These are phyloP conservation scores for Podospora tetraspora DNA, from an alignment of 495 filamentous ascomycete genomes.

Conservation along the genomic window DNA sequence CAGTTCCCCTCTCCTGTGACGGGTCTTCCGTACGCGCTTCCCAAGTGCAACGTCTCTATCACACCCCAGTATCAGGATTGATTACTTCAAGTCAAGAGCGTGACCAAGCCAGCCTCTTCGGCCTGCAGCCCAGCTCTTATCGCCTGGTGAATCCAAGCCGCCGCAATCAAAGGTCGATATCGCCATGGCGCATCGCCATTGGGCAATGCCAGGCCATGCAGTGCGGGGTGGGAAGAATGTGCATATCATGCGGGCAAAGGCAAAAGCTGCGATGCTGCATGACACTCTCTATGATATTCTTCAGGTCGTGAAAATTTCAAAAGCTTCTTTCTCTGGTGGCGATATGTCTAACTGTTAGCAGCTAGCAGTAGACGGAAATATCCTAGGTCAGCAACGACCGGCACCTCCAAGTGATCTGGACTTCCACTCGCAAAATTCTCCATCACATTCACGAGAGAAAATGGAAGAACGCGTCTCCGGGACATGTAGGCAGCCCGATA, in stretches of 20 bases:
- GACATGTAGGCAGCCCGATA: neutral
- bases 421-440: neutral
- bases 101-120: neutral
- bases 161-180: neutral
- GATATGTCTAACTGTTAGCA: neutral
- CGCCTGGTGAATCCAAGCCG: neutral
- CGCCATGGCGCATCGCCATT: neutral
- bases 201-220: neutral
- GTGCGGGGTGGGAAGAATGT: neutral
- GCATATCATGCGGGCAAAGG: neutral
- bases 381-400: neutral
- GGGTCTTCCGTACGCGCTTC: neutral
- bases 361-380: neutral
- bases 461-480: neutral
- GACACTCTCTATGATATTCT: neutral
- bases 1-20: neutral
- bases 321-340: neutral
- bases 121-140: conserved; percentile 1
- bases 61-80: neutral
- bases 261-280: neutral
- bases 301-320: neutral
- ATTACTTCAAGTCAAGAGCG: neutral
- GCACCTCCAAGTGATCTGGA: neutral
- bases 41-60: conserved; percentile 4
- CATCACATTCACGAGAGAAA: neutral